Percentiles rank a stretch among this genome's conserved stretches.
These are phyloP conservation scores for Rhodotorula glutinis DNA, from an alignment of 1,284 basidiomycete genomes.

Conservation along the genomic window DNA sequence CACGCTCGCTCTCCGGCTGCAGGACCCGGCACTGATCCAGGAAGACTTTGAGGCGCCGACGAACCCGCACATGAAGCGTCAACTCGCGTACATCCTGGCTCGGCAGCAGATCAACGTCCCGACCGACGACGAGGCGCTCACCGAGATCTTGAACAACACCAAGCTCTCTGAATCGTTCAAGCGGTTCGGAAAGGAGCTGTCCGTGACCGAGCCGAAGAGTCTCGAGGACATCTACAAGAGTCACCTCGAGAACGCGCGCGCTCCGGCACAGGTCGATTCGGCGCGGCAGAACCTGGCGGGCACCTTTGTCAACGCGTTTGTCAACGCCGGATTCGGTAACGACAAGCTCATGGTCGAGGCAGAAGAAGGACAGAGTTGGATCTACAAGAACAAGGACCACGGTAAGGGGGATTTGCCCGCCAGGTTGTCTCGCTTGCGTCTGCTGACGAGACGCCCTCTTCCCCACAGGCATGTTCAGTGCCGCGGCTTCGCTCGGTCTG, in stretches of 20 bases:
- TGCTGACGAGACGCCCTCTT: background rate
- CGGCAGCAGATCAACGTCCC: conserved; percentile 81
- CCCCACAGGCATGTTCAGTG: conserved; percentile 83
- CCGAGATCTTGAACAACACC: conserved; percentile 73
- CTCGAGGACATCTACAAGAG: conserved; percentile 98
- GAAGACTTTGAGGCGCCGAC: conserved; percentile 81
- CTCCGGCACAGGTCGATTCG: conserved; percentile 77
- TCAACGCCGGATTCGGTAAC: conserved; percentile 98
- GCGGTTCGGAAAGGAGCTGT: conserved; percentile 91
- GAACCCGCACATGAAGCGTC: conserved; percentile 91
- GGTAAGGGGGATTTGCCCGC: conserved; percentile 54
- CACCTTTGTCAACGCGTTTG: conserved; percentile 98
- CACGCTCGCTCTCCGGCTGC: conserved; percentile 78
- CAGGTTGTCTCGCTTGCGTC: background rate
- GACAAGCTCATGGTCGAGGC: conserved; percentile 98
- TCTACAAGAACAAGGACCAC: conserved; percentile 99
- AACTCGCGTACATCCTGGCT: conserved; percentile 90
- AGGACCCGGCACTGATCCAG: conserved; percentile 74
- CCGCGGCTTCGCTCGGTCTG: conserved; percentile 88
- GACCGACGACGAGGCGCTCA: conserved; percentile 65
- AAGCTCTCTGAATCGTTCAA: conserved; percentile 81
- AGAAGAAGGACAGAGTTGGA: conserved; percentile 94
- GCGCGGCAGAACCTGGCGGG: conserved; percentile 92
- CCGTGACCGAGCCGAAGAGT: conserved; percentile 82
- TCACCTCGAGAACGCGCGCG: conserved; percentile 82